A percentile compares a stretch with the other conserved stretches of the same genome.
phyloP scores from a whole-genome alignment of 139 green algal species.

The Ettlia oleoabundans region DNA sequence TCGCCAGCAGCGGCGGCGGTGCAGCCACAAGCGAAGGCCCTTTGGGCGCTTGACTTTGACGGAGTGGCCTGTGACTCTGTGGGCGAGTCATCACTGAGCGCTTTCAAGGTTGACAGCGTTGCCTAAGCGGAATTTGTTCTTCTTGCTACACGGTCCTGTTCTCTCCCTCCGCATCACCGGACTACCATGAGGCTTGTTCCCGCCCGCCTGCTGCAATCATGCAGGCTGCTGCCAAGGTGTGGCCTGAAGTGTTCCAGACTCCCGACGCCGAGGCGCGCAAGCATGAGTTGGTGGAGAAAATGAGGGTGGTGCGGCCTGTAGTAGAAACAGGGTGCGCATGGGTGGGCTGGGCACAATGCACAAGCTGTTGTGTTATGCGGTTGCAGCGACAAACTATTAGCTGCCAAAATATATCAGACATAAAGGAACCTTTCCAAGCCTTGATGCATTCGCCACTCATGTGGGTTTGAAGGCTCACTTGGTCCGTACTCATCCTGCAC shows the following conservation, averaged over 20 bases:
- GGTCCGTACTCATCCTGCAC: no score
- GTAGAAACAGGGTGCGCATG: conserved; percentile 92
- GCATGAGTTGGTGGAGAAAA: conserved; percentile 79
- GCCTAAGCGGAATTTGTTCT: background rate
- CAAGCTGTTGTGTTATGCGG: background rate
- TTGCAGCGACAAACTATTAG: background rate
- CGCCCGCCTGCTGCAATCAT: background rate
- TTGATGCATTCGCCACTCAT: no score
- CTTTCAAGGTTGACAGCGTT: conserved; percentile 79
- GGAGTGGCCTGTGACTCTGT: conserved; percentile 96
- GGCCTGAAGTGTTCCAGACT: conserved; percentile 88
- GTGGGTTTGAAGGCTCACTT: no score
- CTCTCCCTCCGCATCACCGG: no score
- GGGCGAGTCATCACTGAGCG: conserved; percentile 89
- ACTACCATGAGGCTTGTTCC: no score
- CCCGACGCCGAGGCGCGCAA: conserved; percentile 62
- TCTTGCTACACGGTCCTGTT: background rate
- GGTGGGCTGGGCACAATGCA: background rate
- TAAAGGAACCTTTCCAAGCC: no score
- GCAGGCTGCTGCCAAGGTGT: conserved; percentile 75
- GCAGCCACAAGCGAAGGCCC: background rate
- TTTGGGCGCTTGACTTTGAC: conserved; percentile 97
- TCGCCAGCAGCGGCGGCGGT: background rate
- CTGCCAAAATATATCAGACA: no score
- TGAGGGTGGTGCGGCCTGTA: conserved; percentile 89